Conservation (phyloP, 208 protist genomes). For the Acanthamoeba castellanii region DNA sequence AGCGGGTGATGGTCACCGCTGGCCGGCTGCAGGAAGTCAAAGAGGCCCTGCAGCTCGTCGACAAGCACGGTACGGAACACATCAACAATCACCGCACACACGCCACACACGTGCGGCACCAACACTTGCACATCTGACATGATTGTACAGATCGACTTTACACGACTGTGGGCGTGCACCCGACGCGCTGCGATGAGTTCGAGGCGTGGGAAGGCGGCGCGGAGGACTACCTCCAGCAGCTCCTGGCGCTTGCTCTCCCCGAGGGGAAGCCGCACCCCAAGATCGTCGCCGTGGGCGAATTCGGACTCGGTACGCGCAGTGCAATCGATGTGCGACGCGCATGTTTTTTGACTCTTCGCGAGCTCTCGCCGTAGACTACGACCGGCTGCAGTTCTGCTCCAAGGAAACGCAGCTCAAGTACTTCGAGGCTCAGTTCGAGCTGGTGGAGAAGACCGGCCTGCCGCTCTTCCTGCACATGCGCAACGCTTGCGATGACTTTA, state of each 20-base stretch:
- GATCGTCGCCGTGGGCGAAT: constrained; percentile 81
- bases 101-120: neutral
- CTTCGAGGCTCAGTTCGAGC: constrained; percentile 89
- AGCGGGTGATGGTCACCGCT: constrained; percentile 91
- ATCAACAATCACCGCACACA: too few relatives aligned
- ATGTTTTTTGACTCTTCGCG: neutral
- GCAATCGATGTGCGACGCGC: neutral
- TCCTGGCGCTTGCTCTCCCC: constrained; percentile 42
- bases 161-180: constrained; percentile 93
- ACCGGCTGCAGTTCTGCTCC: constrained; percentile 94
- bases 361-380: constrained; percentile 93
- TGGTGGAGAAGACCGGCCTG: constrained; percentile 91
- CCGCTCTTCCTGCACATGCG: constrained; percentile 96
- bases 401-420: constrained; percentile 92
- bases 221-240: constrained; percentile 61
- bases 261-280: constrained; percentile 56
- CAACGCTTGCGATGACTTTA: constrained; percentile 93
- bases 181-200: constrained; percentile 92
- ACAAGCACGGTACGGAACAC: constrained; percentile 23
- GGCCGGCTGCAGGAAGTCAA: constrained; percentile 87
- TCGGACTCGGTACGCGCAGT: constrained; percentile 74
- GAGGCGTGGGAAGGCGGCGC: constrained; percentile 32
- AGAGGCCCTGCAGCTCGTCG: constrained; percentile 88
- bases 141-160: constrained; percentile 68
- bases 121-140: constrained; percentile 48